Evolutionary conservation across 192 early-diverging fungal genomes (phyloP).

Genomic region (Nowakowskiella sp.): DNA sequence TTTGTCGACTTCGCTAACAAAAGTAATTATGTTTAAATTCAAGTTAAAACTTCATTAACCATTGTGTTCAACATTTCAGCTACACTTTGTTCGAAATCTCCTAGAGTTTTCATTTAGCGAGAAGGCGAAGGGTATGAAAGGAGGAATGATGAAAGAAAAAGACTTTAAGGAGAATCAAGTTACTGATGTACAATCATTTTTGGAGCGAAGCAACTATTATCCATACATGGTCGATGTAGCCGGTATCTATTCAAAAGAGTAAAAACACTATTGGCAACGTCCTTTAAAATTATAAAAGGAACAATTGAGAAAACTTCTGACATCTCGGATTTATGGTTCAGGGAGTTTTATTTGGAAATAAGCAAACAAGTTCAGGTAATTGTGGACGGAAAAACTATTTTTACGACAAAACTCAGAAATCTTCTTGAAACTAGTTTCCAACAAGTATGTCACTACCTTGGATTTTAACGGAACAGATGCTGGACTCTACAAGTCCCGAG

Average conservation of each 20-base stretch:
- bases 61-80: constrained; percentile 3
- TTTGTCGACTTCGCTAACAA: not conserved
- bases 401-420: no score
- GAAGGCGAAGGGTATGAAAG: constrained; percentile 40
- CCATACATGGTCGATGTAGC: constrained; percentile 29
- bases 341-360: constrained; percentile 50
- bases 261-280: not conserved
- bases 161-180: constrained; percentile 44
- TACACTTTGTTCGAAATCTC: constrained; percentile 23
- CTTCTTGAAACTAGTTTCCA: constrained; percentile 35
- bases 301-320: constrained; percentile 21
- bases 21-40: not conserved
- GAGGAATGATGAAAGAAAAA: constrained; percentile 41
- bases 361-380: constrained; percentile 38
- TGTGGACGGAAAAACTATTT: no score
- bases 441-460: constrained; percentile 48
- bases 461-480: constrained; percentile 40
- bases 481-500: constrained; percentile 29
- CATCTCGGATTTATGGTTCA: constrained; percentile 46
- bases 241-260: constrained; percentile 9
- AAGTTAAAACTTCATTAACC: not conserved
- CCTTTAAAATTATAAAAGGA: constrained; percentile 9
- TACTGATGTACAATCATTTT: constrained; percentile 27
- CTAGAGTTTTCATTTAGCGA: constrained; percentile 32
- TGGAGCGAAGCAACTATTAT: constrained; percentile 14